These are phyloP conservation scores for Spathaspora boniae DNA, from an alignment of 805 yeast species.

Conservation along the genomic window DNA sequence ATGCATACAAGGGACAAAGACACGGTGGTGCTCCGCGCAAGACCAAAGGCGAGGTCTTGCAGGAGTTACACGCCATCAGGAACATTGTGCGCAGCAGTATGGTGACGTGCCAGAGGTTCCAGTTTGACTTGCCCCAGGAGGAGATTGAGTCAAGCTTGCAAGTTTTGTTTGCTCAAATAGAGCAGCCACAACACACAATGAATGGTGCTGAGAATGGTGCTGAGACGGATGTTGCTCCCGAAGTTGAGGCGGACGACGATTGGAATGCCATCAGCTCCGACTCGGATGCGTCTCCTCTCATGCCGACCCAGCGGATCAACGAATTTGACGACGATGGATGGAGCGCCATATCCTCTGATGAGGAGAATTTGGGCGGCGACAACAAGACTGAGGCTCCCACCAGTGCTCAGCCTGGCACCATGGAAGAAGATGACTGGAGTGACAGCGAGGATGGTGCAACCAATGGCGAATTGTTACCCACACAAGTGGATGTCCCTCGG, in stretches of 20 bases:
- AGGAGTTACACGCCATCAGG: constrained; percentile 11
- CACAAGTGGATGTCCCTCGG: background rate
- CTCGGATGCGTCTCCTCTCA: constrained; percentile 2
- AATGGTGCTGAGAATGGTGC: constrained; percentile 6
- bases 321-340: background rate
- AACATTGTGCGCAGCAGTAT: constrained; percentile 13
- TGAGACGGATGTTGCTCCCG: constrained; percentile 1
- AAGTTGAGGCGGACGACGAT: constrained; percentile 2
- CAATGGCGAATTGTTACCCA: background rate
- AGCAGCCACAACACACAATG: constrained; percentile 1
- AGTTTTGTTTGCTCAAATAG: constrained; percentile 5
- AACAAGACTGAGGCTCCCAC: background rate
- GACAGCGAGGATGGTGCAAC: background rate
- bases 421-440: background rate
- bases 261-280: constrained; percentile 4
- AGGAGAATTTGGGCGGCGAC: background rate
- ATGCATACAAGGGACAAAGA: constrained; percentile 9
- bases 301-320: background rate
- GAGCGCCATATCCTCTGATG: constrained; percentile 2
- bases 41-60: constrained; percentile 8
- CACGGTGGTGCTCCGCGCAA: constrained; percentile 6
- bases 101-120: constrained; percentile 19
- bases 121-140: constrained; percentile 24
- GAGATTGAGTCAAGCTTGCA: constrained; percentile 12
- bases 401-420: constrained; percentile 2